A percentile compares a stretch with the other conserved stretches of the same genome.
Conservation (phyloP, 2,329 filamentous ascomycete genomes). For the Epichloe bromicola region DNA sequence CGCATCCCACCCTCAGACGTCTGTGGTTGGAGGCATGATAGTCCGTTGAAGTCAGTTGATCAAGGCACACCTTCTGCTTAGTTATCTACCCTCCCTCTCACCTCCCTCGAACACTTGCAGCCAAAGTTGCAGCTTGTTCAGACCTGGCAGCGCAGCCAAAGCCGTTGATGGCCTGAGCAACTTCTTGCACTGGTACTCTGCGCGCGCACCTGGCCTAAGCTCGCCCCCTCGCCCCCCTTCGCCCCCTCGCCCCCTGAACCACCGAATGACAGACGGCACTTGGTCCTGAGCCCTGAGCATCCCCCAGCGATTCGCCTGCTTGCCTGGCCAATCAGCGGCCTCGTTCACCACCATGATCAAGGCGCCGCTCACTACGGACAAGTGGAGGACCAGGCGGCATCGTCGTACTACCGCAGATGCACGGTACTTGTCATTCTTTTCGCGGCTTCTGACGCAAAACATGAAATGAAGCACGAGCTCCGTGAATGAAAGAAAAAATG, state of each 20-base stretch:
- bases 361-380: background rate
- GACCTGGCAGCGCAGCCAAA: background rate
- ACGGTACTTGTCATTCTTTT: background rate
- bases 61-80: too few relatives aligned
- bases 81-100: too few relatives aligned
- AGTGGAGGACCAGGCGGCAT: background rate
- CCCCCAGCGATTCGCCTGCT: background rate
- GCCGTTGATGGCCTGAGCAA: too few relatives aligned
- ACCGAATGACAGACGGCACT: background rate
- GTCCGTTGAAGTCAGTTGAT: too few relatives aligned
- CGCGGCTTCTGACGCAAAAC: background rate
- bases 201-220: too few relatives aligned
- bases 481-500: background rate
- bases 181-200: too few relatives aligned
- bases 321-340: background rate
- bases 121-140: too few relatives aligned
- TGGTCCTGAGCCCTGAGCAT: background rate
- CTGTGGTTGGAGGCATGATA: too few relatives aligned
- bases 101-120: too few relatives aligned
- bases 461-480: slow-evolving; percentile 1
- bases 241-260: background rate
- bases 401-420: background rate
- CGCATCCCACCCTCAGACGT: too few relatives aligned
- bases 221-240: too few relatives aligned
- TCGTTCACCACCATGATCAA: background rate